Base-by-base conservation (phyloP, 768 basidiomycete genomes). In the Melanogaster broomeanus region DNA sequence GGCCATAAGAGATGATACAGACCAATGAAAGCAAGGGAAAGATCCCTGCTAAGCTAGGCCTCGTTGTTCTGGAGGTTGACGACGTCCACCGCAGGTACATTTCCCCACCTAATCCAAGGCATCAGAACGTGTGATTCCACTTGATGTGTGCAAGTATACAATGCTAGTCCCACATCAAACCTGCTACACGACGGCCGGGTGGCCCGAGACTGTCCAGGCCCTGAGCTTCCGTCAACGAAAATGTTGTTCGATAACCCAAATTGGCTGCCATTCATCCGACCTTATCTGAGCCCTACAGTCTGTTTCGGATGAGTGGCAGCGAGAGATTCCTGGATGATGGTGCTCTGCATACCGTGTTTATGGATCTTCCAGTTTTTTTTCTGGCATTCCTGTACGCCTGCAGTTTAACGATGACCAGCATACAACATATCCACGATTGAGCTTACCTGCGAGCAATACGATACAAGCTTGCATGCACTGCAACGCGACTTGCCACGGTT, bases 391-490 rank as follows among this genome's bases (percentile, higher is more conserved):
- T 72, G 35, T n/a, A 21, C 15, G 13, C 4, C 8, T 8, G 25
- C 25, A 27, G 35, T 37, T 15, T 8, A 22, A 21, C 30, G 33
- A 46, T 5, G 11, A 10, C 21, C 21, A 12, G 21, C 13, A 25
- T 9, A 18, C 21, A 22, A 21, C 10, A 9, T 30, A 21, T 19
- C 15, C 30, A 13, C n/a, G 24, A 45, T 34, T 8, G 30, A 21
- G 16, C 45, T 15, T 35, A 46, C 45, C 24, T 34, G 64, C 0
- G 73, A 74, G 58, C 74, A 75, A 52, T 75, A 75, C 13, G 63
- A 64, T 7, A 72, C 72, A 10, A 73, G 61, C 37, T 53, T 61
- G 53, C 73, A 74, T 12, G 45, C 28, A 46, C 45, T 46, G 28
- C 45, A 46, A 22, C 18, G 7, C 28, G 49, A 48, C 3, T 33